Conservation (phyloP, 2,329 filamentous ascomycete genomes). For the Colletotrichum agaves region DNA sequence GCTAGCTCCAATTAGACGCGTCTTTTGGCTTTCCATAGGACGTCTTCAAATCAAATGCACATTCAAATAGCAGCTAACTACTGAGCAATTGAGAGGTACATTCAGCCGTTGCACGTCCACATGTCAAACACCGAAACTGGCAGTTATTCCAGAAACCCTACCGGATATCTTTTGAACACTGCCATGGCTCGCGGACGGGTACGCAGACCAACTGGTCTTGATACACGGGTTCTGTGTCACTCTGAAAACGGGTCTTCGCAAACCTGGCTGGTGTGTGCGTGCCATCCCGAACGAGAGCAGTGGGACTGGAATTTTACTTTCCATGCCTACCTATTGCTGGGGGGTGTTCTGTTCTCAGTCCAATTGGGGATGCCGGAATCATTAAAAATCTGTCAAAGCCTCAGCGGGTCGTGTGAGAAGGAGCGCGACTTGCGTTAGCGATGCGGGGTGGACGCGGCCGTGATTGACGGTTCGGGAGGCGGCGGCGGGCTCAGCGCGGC, state of each 20-base stretch:
- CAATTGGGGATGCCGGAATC: slow-evolving; percentile 31
- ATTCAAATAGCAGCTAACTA: not conserved
- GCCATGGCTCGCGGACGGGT: not conserved
- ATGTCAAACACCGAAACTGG: not conserved
- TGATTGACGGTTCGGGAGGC: slow-evolving; percentile 21
- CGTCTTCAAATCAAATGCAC: slow-evolving; percentile 15
- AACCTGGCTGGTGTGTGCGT: not conserved
- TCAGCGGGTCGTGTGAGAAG: slow-evolving; percentile 32
- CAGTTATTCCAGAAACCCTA: not conserved
- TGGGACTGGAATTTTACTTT: slow-evolving; percentile 11
- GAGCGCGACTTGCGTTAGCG: slow-evolving; percentile 36
- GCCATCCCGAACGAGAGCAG: not conserved
- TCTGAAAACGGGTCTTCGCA: slow-evolving; percentile 30
- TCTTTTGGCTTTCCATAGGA: slow-evolving; percentile 21
- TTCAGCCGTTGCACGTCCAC: not conserved
- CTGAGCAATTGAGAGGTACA: not conserved
- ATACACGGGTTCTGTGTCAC: slow-evolving; percentile 29
- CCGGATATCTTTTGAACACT: not conserved
- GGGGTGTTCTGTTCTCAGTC: not conserved
- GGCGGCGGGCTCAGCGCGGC: slow-evolving; percentile 4
- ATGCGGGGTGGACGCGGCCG: slow-evolving; percentile 32
- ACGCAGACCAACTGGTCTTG: slow-evolving; percentile 4
- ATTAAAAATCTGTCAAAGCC: slow-evolving; percentile 19
- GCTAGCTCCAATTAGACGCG: slow-evolving; percentile 13
- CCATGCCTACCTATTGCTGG: not conserved